Evolutionary conservation across 164 flowering plant species (phyloP), one percentile per base, ranked within the genome.

Genomic region (Berberis vulgaris): DNA sequence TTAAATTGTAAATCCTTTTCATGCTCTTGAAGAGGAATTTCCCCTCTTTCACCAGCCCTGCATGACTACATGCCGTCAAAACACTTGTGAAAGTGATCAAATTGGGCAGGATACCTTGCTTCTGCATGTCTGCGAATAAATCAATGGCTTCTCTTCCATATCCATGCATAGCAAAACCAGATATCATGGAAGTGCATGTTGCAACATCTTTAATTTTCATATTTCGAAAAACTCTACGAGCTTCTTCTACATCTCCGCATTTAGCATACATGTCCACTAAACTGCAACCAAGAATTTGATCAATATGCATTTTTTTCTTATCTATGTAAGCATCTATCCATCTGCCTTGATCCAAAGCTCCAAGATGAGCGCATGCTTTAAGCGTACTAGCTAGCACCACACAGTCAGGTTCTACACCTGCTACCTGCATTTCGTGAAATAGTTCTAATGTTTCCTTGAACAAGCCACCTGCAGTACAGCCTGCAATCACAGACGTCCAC

Each of bases 181-280:
- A 50, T 8, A 74, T 74, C 73, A 69, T 71, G 41, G 73, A 69
- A 62, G 67, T 74, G 74, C 78, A 77, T 53, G 78, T 45, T 38
- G 67, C 11, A 39, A 77, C 61, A 64, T 77, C 69, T 76, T 63
- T 78, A 40, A 63, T 43, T 1, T 65, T 62, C 70, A 77, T 72
- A 54, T 44, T 64, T 53, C 69, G 57, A 54, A 77, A 77, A 44
- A 77, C 72, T 5, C 39, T 3, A 5, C 47, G 47, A 50, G 80
- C 78, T 60, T 62, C 63, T 2, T 50, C 26, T 46, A 74, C 69
- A 61, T 54, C 55, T 45, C 80, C 77, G 65, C 77, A 73, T 65
- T 73, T 77, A 0, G 70, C 77, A 55, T 77, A 73, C 80, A 77
- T 77, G 65, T 73, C 70, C 45, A 77, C 45, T 26, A 77, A 62